These are phyloP conservation scores for Xylaria sp. DNA, from an alignment of 2,329 filamentous ascomycete species.

Conservation along the genomic window DNA sequence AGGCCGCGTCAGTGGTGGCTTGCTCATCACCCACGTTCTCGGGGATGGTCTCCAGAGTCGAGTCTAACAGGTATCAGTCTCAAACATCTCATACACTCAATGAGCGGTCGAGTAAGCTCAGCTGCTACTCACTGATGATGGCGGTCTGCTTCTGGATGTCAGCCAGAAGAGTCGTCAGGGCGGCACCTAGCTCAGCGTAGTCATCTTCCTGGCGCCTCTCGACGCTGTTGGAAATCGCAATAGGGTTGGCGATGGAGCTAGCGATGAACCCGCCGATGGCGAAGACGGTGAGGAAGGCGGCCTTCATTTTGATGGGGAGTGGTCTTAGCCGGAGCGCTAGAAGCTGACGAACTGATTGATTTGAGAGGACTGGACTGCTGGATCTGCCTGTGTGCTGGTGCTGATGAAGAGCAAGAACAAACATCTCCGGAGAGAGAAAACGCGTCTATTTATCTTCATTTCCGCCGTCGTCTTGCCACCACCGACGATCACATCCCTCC, in stretches of 20 bases:
- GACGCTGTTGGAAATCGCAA: constrained; percentile 34
- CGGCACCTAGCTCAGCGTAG: constrained; percentile 39
- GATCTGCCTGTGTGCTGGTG: constrained; percentile 29
- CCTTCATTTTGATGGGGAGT: constrained; percentile 44
- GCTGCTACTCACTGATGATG: constrained; percentile 41
- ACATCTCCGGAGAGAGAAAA: constrained; percentile 4
- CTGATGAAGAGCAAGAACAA: constrained; percentile 18
- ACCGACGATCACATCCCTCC: background rate
- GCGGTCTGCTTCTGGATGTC: constrained; percentile 45
- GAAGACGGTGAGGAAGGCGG: constrained; percentile 42
- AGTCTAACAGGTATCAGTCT: constrained; percentile 39
- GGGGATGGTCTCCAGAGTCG: constrained; percentile 38
- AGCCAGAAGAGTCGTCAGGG: constrained; percentile 39
- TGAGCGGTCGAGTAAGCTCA: background rate
- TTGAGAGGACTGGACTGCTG: constrained; percentile 22
- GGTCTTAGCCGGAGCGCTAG: constrained; percentile 12
- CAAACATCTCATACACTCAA: background rate
- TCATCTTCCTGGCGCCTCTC: constrained; percentile 45
- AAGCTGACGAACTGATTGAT: constrained; percentile 11
- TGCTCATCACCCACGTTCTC: constrained; percentile 39
- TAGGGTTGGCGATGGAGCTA: constrained; percentile 43
- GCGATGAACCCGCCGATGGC: constrained; percentile 45
- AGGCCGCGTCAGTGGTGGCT: constrained; percentile 33
- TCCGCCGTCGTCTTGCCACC: background rate
- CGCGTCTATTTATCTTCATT: constrained; percentile 36